Conservation (phyloP, 306 rosid genomes). For the Pyrus pyrifolia region DNA sequence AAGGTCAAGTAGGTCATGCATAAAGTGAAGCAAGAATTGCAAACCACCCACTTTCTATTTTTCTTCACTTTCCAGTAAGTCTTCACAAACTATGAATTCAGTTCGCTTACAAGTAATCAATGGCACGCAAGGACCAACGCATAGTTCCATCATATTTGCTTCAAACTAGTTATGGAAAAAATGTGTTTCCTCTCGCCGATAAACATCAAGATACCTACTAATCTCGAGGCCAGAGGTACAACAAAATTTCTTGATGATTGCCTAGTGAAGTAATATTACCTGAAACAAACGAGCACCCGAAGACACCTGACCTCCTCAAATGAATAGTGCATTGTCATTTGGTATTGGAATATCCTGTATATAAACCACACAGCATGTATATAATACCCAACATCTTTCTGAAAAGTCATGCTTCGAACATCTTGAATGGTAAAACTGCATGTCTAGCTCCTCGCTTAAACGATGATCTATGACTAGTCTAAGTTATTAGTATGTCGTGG, state of each 20-base stretch:
- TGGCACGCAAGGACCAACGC: not conserved
- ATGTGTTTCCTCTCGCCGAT: not conserved
- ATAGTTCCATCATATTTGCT: not conserved
- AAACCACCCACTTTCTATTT: too few species aligned
- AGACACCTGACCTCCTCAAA: conserved; percentile 44
- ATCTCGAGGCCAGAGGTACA: not conserved
- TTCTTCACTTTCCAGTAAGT: too few species aligned
- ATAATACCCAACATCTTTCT: conserved; percentile 36
- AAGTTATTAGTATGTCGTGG: conserved; percentile 19
- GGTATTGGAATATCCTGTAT: conserved; percentile 51
- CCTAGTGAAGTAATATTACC: conserved; percentile 28
- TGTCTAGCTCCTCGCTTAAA: conserved; percentile 24
- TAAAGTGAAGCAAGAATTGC: too few species aligned
- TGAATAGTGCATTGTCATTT: conserved; percentile 39
- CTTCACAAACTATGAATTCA: not conserved
- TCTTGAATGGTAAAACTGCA: conserved; percentile 39
- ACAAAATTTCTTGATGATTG: not conserved
- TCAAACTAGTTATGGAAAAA: not conserved
- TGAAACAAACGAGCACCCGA: conserved; percentile 47
- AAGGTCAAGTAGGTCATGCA: not conserved
- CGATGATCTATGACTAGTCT: conserved; percentile 28
- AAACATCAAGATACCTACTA: not conserved
- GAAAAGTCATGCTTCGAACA: conserved; percentile 26
- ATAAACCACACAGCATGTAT: conserved; percentile 47
- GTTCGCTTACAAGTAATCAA: not conserved